Percentiles rank a stretch among this genome's conserved stretches.
phyloP scores from a whole-genome alignment of 2,329 filamentous ascomycete genomes.

The Apiospora sp. region DNA sequence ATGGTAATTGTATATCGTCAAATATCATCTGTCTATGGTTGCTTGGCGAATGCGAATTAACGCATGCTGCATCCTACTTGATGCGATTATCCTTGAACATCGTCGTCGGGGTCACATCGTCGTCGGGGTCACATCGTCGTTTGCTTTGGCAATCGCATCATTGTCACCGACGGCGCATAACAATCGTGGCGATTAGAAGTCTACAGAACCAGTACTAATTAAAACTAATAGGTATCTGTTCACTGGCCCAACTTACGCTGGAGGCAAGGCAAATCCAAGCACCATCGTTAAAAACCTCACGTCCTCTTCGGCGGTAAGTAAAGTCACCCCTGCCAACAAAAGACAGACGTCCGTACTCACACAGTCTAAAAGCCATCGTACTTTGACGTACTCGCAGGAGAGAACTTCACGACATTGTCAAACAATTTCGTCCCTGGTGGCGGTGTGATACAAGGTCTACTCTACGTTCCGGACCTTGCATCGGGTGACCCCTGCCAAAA shows the following conservation, averaged over 20 bases:
- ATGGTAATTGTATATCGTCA: conserved; percentile 23
- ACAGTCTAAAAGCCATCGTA: conserved; percentile 55
- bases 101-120: background rate
- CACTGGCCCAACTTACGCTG: conserved; percentile 64
- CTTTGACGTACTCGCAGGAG: conserved; percentile 53
- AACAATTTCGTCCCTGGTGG: conserved; percentile 67
- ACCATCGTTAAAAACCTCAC: conserved; percentile 66
- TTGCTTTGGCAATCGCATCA: background rate
- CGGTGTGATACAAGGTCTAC: conserved; percentile 75
- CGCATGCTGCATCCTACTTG: background rate
- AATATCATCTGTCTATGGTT: background rate
- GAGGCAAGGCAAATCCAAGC: conserved; percentile 57
- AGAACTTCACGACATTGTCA: conserved; percentile 79
- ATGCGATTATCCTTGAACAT: background rate
- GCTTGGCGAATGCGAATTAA: background rate
- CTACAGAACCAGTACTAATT: background rate
- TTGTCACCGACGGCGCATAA: background rate
- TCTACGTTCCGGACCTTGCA: conserved; percentile 82
- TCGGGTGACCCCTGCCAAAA: conserved; percentile 67
- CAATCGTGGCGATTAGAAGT: background rate
- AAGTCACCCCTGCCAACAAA: conserved; percentile 30
- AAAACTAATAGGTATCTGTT: conserved; percentile 59
- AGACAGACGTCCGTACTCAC: conserved; percentile 22
- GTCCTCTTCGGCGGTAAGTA: conserved; percentile 62
- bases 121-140: background rate